These are phyloP conservation scores for Eustoma russellianum DNA, from an alignment of 257 asterid genomes.

Conservation along the genomic window DNA sequence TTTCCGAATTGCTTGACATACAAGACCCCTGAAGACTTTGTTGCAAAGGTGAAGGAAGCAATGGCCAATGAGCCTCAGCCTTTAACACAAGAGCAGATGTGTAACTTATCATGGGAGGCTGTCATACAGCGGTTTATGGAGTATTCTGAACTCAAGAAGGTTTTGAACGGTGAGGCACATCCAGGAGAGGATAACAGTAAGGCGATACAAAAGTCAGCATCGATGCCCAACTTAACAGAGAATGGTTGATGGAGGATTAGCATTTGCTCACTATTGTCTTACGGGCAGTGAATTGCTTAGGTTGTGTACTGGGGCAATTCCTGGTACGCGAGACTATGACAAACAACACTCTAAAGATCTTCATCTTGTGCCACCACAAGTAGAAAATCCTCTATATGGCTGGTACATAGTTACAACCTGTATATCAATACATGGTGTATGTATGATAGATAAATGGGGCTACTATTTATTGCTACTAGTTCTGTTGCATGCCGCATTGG, in stretches of 20 bases:
- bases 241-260: slow-evolving; percentile 80
- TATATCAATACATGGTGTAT: slow-evolving; percentile 22
- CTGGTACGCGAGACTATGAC: slow-evolving; percentile 67
- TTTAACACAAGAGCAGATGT: slow-evolving; percentile 71
- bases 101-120: slow-evolving; percentile 96
- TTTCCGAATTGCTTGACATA: slow-evolving; percentile 91
- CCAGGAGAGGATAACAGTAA: slow-evolving; percentile 17
- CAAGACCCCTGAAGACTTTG: slow-evolving; percentile 85
- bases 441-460: slow-evolving; percentile 14
- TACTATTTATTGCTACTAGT: too few species aligned
- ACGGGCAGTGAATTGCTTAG: slow-evolving; percentile 88
- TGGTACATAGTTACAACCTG: slow-evolving; percentile 54
- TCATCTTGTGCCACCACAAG: slow-evolving; percentile 70
- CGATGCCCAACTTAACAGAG: slow-evolving; percentile 55
- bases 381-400: slow-evolving; percentile 88
- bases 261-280: slow-evolving; percentile 78
- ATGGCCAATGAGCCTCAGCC: slow-evolving; percentile 83
- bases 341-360: slow-evolving; percentile 79
- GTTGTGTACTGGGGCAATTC: slow-evolving; percentile 79
- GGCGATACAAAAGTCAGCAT: slow-evolving; percentile 41
- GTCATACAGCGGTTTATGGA: slow-evolving; percentile 92
- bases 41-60: slow-evolving; percentile 81
- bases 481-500: too few species aligned
- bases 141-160: slow-evolving; percentile 66
- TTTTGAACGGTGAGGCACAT: slow-evolving; percentile 26